Base-by-base conservation (phyloP, 2,329 filamentous ascomycete genomes). In the Geosmithia morbida region DNA sequence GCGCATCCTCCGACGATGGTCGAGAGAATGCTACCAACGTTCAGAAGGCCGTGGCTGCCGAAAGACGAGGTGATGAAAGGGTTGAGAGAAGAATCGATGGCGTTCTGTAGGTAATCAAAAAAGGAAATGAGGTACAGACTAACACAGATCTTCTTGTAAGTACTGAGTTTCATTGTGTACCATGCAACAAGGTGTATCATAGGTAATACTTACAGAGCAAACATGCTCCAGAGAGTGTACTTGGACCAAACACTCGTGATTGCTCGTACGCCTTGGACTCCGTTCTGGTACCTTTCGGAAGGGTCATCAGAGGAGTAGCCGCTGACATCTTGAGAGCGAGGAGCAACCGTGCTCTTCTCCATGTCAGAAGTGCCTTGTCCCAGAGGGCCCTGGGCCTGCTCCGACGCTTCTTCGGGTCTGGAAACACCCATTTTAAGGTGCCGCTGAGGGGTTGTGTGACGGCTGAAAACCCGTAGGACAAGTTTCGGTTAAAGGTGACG, bases 61-160 rank as follows among this genome's bases (percentile, higher is more conserved):
- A 84, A 85, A 2, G 76, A 70, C 50, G 79, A 83, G 2, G 81
- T 84, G 19, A 83, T 76, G 60, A 79, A 85, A 44, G 77, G 72
- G 11, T 75, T 71, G 43, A 85, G 63, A 37, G 75, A 72, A 48
- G 66, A 48, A 41, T 68, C 58, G 44, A 68, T 55, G 17, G 60
- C 55, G 17, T 59, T 54, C 3, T 66, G 53, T 13, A 69, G 55
- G 14, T 56, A 56, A 50, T 66, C 64, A 47, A 65, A 55, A 48
- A 69, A 65, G 46, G 55, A 57, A 39, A 68, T 61, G 19, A 68
- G 51, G 55, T 64, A 69, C 18, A 69, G 59, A 22, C 66, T 68
- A 47, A 13, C 22, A 8, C 22, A 4, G 8, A n/a, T n/a, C 22
- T 26, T 37, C 13, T 14, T 22, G 39, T 26, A n/a, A 29, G 19